A percentile compares a stretch with the other conserved stretches of the same genome.
Evolutionary conservation across 768 basidiomycete genomes (phyloP).

Genomic region (Mycena rosella): DNA sequence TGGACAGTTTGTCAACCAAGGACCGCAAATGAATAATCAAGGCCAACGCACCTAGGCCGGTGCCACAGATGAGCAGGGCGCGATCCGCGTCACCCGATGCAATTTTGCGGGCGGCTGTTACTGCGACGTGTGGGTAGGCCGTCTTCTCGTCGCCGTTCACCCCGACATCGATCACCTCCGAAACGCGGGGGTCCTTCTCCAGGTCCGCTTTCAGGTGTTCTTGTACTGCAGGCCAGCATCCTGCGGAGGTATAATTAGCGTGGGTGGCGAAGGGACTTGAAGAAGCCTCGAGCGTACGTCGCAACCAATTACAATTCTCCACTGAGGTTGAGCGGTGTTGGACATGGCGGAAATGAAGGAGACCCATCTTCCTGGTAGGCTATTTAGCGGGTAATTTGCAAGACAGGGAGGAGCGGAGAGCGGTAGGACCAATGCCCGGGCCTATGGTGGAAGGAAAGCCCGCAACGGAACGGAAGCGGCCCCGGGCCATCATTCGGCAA

Average conservation of each 20-base stretch:
- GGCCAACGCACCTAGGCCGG: constrained; percentile 21
- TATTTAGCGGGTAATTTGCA: neutral
- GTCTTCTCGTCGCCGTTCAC: constrained; percentile 29
- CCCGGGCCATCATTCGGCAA: too few relatives aligned
- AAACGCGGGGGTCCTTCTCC: constrained; percentile 24
- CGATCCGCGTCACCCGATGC: constrained; percentile 28
- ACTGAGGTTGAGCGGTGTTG: constrained; percentile 4
- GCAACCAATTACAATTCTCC: constrained; percentile 31
- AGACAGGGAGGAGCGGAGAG: neutral
- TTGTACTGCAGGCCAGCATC: constrained; percentile 34
- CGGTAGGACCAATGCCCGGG: neutral
- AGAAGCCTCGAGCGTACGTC: constrained; percentile 16
- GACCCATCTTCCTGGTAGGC: neutral
- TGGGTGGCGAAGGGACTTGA: neutral
- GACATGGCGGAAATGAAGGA: constrained; percentile 4
- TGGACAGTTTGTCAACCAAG: neutral
- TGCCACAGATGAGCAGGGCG: constrained; percentile 27
- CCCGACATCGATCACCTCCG: constrained; percentile 30
- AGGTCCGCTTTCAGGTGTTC: constrained; percentile 30
- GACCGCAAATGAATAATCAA: neutral
- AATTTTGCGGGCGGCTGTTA: constrained; percentile 25
- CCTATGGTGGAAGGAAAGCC: neutral
- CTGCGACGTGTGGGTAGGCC: constrained; percentile 32
- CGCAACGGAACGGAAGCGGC: too few relatives aligned
- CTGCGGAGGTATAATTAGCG: constrained; percentile 2